Evolutionary conservation across 148 eudicot species (phyloP), one percentile per base, ranked within the genome.

Genomic region (Vaccinium macrocarpon): DNA sequence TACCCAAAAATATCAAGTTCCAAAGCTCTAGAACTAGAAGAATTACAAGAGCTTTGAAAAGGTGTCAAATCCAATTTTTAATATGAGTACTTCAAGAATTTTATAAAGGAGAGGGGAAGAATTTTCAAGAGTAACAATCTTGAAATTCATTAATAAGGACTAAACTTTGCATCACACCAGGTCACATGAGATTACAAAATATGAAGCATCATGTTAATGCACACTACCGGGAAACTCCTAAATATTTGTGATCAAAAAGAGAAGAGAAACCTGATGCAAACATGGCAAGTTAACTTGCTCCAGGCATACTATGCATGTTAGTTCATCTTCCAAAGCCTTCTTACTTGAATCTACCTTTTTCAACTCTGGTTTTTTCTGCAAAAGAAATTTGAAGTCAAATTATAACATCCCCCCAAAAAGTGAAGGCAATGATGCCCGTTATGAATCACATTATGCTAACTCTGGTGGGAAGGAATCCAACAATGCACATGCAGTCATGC

Each of bases 221-320:
- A 52, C 80, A 13, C 3, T 50, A 23, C 16, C 46, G 35, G 59
- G 29, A 68, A 81, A 68, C 35, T 23, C 46, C 50, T 1, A 71
- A 49, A 82, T 32, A 29, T 25, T 3, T 50, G n/a, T 29, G 23
- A 71, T 73, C 52, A 73, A 52, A 73, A 62, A 32, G 59, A 35
- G 66, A 73, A 53, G 51, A 32, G 48, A 49, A 18, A 90, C 92
- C 90, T 89, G 92, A 87, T 90, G 92, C 84, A 90, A 86, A 83
- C 92, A 90, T 50, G 90, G 92, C 88, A 90, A 89, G 85, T 89
- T 83, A 19, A 86, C 88, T 86, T 90, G 88, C 84, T 90, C 92
- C 87, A 89, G 81, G 87, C 92, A 90, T 18, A 90, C 83, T 56
- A 85, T 87, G 82, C 92, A 90, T 16, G 89, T 89, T 18, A 90